A percentile compares a stretch with the other conserved stretches of the same genome.
Evolutionary conservation across 2,329 filamentous ascomycete species (phyloP).

Genomic region (Juglanconis oblonga): DNA sequence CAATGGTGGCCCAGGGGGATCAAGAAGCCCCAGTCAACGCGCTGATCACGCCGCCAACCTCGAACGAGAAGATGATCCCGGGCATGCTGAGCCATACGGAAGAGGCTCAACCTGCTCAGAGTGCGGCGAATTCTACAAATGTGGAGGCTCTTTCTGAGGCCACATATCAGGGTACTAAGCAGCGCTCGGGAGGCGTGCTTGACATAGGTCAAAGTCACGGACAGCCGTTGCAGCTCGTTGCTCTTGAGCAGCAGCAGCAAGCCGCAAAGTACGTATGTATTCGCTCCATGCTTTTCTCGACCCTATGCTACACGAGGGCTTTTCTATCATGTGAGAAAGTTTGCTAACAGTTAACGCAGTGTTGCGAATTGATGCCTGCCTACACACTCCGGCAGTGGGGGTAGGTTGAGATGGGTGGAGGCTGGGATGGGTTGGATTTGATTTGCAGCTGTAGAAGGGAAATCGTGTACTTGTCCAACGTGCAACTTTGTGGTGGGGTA

Average conservation of each 20-base stretch:
- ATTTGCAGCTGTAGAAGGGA: too few relatives aligned
- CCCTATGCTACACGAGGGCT: not conserved
- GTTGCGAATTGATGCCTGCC: not conserved
- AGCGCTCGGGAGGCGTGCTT: not conserved
- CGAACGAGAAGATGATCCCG: not conserved
- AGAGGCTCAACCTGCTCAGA: too few relatives aligned
- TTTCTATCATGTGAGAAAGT: not conserved
- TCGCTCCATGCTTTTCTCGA: too few relatives aligned
- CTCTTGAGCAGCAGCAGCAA: not conserved
- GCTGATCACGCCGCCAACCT: not conserved
- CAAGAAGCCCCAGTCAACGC: not conserved
- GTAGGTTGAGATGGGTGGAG: too few relatives aligned
- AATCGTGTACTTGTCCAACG: too few relatives aligned
- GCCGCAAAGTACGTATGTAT: not conserved
- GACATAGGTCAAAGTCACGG: not conserved
- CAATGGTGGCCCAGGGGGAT: too few relatives aligned
- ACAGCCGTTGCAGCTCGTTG: not conserved
- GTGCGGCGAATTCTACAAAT: too few relatives aligned
- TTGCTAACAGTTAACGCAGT: not conserved
- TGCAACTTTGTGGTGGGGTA: too few relatives aligned
- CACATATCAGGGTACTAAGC: not conserved
- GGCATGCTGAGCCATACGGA: not conserved
- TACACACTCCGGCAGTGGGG: not conserved
- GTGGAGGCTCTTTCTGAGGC: not conserved
- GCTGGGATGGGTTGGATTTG: too few relatives aligned